These are phyloP conservation scores for Colletotrichum sp. DNA, from an alignment of 2,329 filamentous ascomycete species.

Conservation along the genomic window DNA sequence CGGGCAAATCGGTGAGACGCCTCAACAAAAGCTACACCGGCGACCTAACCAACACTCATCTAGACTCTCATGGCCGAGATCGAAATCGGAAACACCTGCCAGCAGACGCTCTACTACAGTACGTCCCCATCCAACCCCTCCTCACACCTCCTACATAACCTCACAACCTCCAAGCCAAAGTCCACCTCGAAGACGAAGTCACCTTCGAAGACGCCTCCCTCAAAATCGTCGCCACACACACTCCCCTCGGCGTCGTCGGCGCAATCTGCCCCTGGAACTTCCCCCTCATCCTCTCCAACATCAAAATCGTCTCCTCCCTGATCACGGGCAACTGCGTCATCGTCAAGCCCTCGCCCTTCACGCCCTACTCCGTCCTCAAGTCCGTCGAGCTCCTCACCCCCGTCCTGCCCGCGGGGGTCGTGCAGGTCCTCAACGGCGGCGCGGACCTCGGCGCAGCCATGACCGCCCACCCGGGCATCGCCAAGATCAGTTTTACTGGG, in stretches of 20 bases:
- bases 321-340: slow-evolving; percentile 59
- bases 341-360: slow-evolving; percentile 56
- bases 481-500: slow-evolving; percentile 64
- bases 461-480: slow-evolving; percentile 57
- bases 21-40: accelerated
- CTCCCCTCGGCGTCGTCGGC: slow-evolving; percentile 53
- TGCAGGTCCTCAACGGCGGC: slow-evolving; percentile 59
- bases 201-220: slow-evolving; percentile 49
- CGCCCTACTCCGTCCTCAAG: slow-evolving; percentile 56
- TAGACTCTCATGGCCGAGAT: slow-evolving; percentile 35
- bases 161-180: slow-evolving; percentile 26
- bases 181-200: slow-evolving; percentile 47
- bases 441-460: slow-evolving; percentile 58
- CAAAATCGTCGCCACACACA: slow-evolving; percentile 44
- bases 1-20: slow-evolving; percentile 51
- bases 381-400: slow-evolving; percentile 52
- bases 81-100: slow-evolving; percentile 40
- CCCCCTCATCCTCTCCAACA: slow-evolving; percentile 47
- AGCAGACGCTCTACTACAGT: slow-evolving; percentile 42
- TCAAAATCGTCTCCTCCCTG: slow-evolving; percentile 55
- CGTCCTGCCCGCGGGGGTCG: slow-evolving; percentile 58
- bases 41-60: not conserved
- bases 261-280: slow-evolving; percentile 69
- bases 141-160: not conserved
- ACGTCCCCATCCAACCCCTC: not conserved